Evolutionary conservation across 106 monocot species (phyloP).

Genomic region (Apostasia shenzhenica): DNA sequence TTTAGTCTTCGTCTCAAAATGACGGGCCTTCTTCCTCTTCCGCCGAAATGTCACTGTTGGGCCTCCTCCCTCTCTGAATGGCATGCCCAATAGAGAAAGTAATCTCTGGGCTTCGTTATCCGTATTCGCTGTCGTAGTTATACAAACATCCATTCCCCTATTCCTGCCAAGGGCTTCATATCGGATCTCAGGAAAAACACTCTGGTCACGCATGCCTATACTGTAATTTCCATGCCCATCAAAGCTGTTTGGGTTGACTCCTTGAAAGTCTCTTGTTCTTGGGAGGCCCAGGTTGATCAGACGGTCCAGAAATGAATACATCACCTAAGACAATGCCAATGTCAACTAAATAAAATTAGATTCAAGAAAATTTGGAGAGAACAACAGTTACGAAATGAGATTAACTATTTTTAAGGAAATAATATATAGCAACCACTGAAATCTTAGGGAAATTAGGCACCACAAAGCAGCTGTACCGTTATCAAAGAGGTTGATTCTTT

Average conservation of each 20-base stretch:
- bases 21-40: constrained; percentile 43
- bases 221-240: constrained; percentile 95
- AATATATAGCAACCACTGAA: too few species aligned
- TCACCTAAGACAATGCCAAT: constrained; percentile 36
- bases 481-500: too few species aligned
- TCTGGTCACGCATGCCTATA: constrained; percentile 76
- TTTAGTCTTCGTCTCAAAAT: not conserved
- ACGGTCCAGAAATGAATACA: constrained; percentile 89
- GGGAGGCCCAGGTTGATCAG: constrained; percentile 81
- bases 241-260: constrained; percentile 79
- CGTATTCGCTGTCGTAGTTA: constrained; percentile 72
- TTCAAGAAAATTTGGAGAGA: too few species aligned
- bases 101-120: constrained; percentile 71
- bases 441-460: too few species aligned
- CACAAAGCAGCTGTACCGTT: too few species aligned
- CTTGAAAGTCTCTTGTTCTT: constrained; percentile 88
- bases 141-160: constrained; percentile 84
- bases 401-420: too few species aligned
- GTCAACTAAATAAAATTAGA: not conserved
- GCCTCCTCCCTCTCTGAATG: constrained; percentile 52
- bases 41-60: constrained; percentile 25
- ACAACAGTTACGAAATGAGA: too few species aligned
- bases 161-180: constrained; percentile 80
- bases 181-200: constrained; percentile 88
- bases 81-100: constrained; percentile 87